These are phyloP conservation scores for Podospora pseudopauciseta DNA, from an alignment of 495 filamentous ascomycete species.

Conservation along the genomic window DNA sequence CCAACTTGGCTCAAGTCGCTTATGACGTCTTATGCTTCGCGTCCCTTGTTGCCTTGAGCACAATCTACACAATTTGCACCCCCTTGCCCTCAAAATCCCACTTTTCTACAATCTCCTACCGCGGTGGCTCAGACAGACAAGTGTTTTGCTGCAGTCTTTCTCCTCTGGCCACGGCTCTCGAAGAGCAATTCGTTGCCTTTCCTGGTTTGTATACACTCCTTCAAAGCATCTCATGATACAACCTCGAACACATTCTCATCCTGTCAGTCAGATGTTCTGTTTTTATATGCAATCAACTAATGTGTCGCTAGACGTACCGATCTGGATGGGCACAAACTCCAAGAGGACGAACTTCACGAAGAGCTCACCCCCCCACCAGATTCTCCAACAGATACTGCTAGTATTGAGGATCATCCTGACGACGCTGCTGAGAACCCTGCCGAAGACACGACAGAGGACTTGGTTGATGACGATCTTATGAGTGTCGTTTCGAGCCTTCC, in stretches of 20 bases:
- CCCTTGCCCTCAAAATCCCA: background rate
- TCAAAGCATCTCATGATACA: background rate
- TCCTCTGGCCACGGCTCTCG: background rate
- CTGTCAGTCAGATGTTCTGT: too few relatives aligned
- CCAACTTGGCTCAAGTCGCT: background rate
- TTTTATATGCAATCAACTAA: background rate
- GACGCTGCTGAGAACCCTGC: background rate
- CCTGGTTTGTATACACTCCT: background rate
- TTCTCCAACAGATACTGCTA: slow-evolving; percentile 8
- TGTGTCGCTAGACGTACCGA: background rate
- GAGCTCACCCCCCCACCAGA: slow-evolving; percentile 29
- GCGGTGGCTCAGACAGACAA: background rate
- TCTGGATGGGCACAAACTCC: background rate
- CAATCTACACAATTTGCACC: background rate
- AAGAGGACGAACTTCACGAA: slow-evolving; percentile 23
- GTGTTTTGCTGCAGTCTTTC: background rate
- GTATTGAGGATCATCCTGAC: background rate
- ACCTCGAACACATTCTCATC: background rate
- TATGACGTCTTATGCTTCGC: background rate
- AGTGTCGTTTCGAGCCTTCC: background rate
- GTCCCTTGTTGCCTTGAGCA: background rate
- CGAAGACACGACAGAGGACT: slow-evolving; percentile 5
- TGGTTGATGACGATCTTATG: background rate
- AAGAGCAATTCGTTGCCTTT: background rate
- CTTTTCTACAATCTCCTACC: background rate